These are phyloP conservation scores for Prunus armeniaca DNA, from an alignment of 306 rosid species.

Conservation along the genomic window DNA sequence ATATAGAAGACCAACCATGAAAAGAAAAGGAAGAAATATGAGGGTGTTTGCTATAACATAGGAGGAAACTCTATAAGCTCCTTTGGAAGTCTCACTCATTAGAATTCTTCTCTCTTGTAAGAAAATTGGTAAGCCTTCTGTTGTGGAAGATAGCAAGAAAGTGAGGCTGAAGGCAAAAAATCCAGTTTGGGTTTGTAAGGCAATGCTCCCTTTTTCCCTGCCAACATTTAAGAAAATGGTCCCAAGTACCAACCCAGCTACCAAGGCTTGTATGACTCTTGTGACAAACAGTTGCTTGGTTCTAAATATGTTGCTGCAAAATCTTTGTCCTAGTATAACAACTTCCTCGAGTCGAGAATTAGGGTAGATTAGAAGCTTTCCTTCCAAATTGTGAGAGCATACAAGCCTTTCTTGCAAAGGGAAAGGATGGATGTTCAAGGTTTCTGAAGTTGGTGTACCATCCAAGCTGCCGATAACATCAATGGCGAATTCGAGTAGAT, in stretches of 20 bases:
- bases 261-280: slow-evolving; percentile 48
- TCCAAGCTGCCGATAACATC: slow-evolving; percentile 70
- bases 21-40: slow-evolving; percentile 49
- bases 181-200: slow-evolving; percentile 45
- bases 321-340: slow-evolving; percentile 74
- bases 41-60: slow-evolving; percentile 48
- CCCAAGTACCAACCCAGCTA: slow-evolving; percentile 49
- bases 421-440: slow-evolving; percentile 34
- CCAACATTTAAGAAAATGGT: slow-evolving; percentile 47
- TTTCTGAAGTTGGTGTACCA: slow-evolving; percentile 47
- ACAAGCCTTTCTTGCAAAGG: slow-evolving; percentile 19
- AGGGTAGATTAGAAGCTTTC: slow-evolving; percentile 37
- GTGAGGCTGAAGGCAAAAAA: slow-evolving; percentile 64
- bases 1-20: slow-evolving; percentile 41
- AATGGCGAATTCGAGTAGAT: slow-evolving; percentile 76
- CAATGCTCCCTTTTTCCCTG: slow-evolving; percentile 18
- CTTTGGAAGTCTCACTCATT: slow-evolving; percentile 48
- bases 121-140: slow-evolving; percentile 62
- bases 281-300: slow-evolving; percentile 70
- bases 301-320: slow-evolving; percentile 80
- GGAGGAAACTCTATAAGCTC: slow-evolving; percentile 52
- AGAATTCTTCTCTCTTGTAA: slow-evolving; percentile 47
- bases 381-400: slow-evolving; percentile 28
- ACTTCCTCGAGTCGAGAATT: slow-evolving; percentile 59
- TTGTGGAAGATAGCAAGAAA: slow-evolving; percentile 53